Evolutionary conservation across 345 rosid species (phyloP).

Genomic region (Litchi chinensis): DNA sequence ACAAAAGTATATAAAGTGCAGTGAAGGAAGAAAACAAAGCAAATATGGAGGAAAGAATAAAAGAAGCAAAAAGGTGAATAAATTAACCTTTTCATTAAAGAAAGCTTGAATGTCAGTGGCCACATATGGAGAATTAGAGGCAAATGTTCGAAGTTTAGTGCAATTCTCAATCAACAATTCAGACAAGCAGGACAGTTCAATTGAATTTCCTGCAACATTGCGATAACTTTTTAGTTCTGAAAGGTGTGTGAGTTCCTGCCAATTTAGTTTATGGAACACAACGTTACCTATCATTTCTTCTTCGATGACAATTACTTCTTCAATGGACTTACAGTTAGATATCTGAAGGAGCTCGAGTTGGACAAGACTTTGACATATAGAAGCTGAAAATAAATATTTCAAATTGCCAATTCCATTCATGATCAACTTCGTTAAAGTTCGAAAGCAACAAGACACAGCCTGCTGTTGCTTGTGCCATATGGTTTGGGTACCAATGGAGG

Average conservation of each 20-base stretch:
- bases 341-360: too few relatives aligned
- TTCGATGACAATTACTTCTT: neutral
- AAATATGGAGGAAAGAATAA: too few relatives aligned
- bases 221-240: neutral
- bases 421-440: too few relatives aligned
- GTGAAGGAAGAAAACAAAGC: neutral
- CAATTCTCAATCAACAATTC: neutral
- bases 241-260: neutral
- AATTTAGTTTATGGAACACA: neutral
- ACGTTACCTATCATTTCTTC: neutral
- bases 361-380: too few relatives aligned
- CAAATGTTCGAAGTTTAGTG: neutral
- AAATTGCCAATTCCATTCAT: too few relatives aligned
- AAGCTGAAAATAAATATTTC: too few relatives aligned
- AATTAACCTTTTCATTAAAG: neutral
- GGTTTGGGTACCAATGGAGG: too few relatives aligned
- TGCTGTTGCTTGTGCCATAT: too few relatives aligned
- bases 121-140: neutral
- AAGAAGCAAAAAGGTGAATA: neutral
- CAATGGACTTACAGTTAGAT: too few relatives aligned
- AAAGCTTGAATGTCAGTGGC: neutral
- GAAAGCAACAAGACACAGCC: too few relatives aligned
- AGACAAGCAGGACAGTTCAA: neutral
- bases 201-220: neutral
- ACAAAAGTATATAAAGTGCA: too few relatives aligned